Percentiles rank a stretch among this genome's conserved stretches.
These are phyloP conservation scores for Oxyria digyna DNA, from an alignment of 148 eudicot species.

Conservation along the genomic window DNA sequence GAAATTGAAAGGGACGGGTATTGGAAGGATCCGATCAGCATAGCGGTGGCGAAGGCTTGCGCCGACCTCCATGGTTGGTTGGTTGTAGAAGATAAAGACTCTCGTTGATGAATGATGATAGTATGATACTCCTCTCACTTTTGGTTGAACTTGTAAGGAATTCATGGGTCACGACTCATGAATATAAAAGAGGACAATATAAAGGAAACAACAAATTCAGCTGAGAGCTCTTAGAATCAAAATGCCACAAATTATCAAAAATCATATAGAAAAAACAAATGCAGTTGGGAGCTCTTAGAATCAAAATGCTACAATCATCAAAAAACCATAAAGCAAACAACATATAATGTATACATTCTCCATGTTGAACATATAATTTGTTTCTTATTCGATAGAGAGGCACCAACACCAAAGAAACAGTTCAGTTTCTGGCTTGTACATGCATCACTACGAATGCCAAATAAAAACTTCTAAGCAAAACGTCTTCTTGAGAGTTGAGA, in stretches of 20 bases:
- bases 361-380: neutral
- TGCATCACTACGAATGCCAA: conserved; percentile 3
- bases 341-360: neutral
- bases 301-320: neutral
- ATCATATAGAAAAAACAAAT: neutral
- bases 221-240: no score
- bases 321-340: neutral
- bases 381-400: conserved; percentile 1
- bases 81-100: no score
- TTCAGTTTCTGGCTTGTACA: conserved; percentile 5
- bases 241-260: no score
- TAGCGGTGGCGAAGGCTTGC: conserved; percentile 1
- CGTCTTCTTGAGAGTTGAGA: neutral
- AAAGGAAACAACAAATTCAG: no score
- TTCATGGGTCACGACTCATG: no score
- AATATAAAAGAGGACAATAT: no score
- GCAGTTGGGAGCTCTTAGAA: neutral
- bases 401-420: conserved; percentile 3
- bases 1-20: conserved; percentile 3
- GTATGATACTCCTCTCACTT: no score
- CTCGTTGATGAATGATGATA: no score
- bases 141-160: no score
- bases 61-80: neutral
- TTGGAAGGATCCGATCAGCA: conserved; percentile 7
- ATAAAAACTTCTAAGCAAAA: conserved; percentile 6